These are phyloP conservation scores for Megacollybia platyphylla DNA, from an alignment of 1,284 basidiomycete genomes.

Conservation along the genomic window DNA sequence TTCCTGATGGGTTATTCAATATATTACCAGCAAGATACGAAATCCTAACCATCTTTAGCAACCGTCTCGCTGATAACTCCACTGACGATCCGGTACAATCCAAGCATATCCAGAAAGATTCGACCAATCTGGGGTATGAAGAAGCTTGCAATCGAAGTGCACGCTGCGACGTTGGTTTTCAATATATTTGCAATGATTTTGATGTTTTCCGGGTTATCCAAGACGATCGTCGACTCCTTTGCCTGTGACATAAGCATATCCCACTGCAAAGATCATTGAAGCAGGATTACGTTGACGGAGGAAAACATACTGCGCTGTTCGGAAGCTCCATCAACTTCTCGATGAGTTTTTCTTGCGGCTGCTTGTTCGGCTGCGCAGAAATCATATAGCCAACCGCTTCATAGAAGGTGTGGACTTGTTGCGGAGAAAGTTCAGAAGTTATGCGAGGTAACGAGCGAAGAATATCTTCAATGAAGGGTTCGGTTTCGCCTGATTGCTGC, in stretches of 20 bases:
- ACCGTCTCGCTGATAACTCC: constrained; percentile 98
- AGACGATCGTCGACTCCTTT: constrained; percentile 84
- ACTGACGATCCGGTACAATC: constrained; percentile 94
- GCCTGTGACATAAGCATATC: constrained; percentile 97
- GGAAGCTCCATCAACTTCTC: constrained; percentile 94
- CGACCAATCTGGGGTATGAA: constrained; percentile 94
- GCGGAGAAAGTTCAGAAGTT: constrained; percentile 89
- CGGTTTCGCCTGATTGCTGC: constrained; percentile 94
- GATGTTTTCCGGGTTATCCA: constrained; percentile 88
- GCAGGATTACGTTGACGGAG: constrained; percentile 5
- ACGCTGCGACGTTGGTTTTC: constrained; percentile 98
- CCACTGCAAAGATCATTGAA: constrained; percentile 50
- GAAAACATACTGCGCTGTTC: constrained; percentile 76
- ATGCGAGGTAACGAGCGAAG: constrained; percentile 86
- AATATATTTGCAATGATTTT: constrained; percentile 96
- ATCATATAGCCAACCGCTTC: constrained; percentile 99
- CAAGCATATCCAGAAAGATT: constrained; percentile 98
- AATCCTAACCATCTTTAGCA: constrained; percentile 61
- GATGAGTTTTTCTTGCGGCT: constrained; percentile 92
- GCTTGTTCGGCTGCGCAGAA: constrained; percentile 95
- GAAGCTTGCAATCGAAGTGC: constrained; percentile 93
- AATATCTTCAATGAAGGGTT: constrained; percentile 98
- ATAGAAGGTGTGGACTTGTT: constrained; percentile 95
- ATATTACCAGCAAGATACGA: constrained; percentile 1
- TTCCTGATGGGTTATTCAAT: constrained; percentile 31